Conservation (phyloP, 2,329 filamentous ascomycete species). For the Pezicula carpinea region DNA sequence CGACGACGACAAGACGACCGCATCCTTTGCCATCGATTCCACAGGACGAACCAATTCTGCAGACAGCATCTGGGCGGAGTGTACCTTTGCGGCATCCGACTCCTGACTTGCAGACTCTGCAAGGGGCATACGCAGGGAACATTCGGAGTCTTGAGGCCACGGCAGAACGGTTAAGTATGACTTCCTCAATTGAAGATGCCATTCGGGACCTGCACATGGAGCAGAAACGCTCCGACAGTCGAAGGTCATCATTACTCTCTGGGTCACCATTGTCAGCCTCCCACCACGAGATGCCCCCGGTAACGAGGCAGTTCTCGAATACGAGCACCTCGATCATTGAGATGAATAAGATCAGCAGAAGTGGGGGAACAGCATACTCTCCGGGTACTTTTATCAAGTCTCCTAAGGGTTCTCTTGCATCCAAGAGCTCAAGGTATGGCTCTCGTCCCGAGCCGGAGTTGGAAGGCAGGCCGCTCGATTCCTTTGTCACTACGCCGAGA, state of each 20-base stretch:
- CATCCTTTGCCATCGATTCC: slow-evolving; percentile 2
- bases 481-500: slow-evolving; percentile 21
- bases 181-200: slow-evolving; percentile 71
- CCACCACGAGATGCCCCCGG: slow-evolving; percentile 26
- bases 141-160: slow-evolving; percentile 71
- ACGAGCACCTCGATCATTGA: slow-evolving; percentile 54
- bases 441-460: slow-evolving; percentile 28
- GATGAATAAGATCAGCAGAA: slow-evolving; percentile 59
- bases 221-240: slow-evolving; percentile 65
- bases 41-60: slow-evolving; percentile 14
- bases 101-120: slow-evolving; percentile 57
- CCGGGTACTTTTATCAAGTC: slow-evolving; percentile 65
- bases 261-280: slow-evolving; percentile 29
- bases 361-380: slow-evolving; percentile 59
- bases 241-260: slow-evolving; percentile 57
- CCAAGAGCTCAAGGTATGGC: slow-evolving; percentile 40
- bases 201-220: slow-evolving; percentile 70
- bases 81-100: slow-evolving; percentile 48
- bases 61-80: slow-evolving; percentile 24
- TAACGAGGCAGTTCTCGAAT: slow-evolving; percentile 41
- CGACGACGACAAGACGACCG: slow-evolving; percentile 5
- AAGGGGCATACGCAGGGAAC: slow-evolving; percentile 60
- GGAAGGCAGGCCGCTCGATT: slow-evolving; percentile 28
- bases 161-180: slow-evolving; percentile 68
- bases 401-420: slow-evolving; percentile 58